These are phyloP conservation scores for Sphagnurus paluster DNA, from an alignment of 1,284 basidiomycete genomes.

Conservation along the genomic window DNA sequence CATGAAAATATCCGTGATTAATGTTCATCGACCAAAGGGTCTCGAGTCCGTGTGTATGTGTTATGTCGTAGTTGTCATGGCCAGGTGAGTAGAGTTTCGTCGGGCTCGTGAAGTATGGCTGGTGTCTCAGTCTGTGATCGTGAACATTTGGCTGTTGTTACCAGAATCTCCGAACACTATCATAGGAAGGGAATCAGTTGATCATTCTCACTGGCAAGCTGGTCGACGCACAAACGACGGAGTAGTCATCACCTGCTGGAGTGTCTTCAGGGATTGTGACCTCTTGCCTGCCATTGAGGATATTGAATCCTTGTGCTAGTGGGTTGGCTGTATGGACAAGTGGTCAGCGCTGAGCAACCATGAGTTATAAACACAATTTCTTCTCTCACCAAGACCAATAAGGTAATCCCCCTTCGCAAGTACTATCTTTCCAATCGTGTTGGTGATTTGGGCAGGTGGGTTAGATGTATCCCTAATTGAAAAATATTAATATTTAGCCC, in stretches of 20 bases:
- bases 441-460: constrained; percentile 37
- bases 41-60: constrained; percentile 13
- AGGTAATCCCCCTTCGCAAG: constrained; percentile 26
- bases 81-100: constrained; percentile 8
- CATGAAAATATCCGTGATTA: constrained; percentile 9
- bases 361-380: background rate
- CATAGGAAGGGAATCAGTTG: constrained; percentile 1
- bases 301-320: constrained; percentile 32
- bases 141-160: constrained; percentile 22
- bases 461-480: constrained; percentile 32
- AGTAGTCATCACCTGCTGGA: constrained; percentile 30
- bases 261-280: constrained; percentile 36
- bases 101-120: constrained; percentile 2
- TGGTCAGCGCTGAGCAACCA: background rate
- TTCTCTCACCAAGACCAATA: constrained; percentile 30
- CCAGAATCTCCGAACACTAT: constrained; percentile 40
- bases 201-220: background rate
- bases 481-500: constrained; percentile 4
- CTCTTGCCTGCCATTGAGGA: constrained; percentile 28
- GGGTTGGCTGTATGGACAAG: constrained; percentile 15
- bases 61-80: constrained; percentile 10
- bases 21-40: constrained; percentile 1
- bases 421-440: constrained; percentile 31
- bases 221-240: constrained; percentile 36
- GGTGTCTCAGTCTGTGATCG: constrained; percentile 15